A percentile compares a stretch with the other conserved stretches of the same genome.
These are phyloP conservation scores for Ophioceras dolichostomum DNA, from an alignment of 2,329 filamentous ascomycete genomes.

Conservation along the genomic window DNA sequence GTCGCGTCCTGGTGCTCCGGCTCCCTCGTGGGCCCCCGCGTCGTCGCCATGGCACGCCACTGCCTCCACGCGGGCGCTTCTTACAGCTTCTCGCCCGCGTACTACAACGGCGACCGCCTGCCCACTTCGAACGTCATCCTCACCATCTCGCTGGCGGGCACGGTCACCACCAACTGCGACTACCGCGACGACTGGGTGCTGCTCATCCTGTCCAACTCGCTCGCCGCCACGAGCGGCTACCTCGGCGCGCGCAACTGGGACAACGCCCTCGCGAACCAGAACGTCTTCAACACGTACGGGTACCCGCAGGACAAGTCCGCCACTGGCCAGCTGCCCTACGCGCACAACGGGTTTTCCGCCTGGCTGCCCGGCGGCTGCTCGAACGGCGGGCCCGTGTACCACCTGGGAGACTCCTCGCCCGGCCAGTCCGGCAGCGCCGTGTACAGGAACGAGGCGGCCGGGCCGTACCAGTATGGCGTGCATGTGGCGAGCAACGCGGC, in stretches of 20 bases:
- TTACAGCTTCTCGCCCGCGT: slow-evolving; percentile 1
- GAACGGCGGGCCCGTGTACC: neutral
- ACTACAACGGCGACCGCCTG: neutral
- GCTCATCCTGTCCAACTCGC: neutral
- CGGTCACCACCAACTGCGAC: neutral
- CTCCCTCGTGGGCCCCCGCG: neutral
- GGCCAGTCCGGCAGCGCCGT: slow-evolving; percentile 3
- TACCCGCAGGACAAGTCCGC: neutral
- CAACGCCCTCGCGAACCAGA: neutral
- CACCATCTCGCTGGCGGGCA: neutral
- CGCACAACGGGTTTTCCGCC: neutral
- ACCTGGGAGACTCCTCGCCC: neutral
- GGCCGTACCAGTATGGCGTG: neutral
- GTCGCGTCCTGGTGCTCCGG: neutral
- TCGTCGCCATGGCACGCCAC: neutral
- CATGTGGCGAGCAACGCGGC: neutral
- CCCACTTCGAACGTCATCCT: neutral
- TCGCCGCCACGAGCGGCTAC: neutral
- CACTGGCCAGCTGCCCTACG: neutral
- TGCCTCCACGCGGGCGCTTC: slow-evolving; percentile 1
- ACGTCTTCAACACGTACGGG: neutral
- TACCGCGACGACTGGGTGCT: slow-evolving; percentile 2
- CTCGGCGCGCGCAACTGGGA: neutral
- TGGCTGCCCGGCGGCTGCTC: neutral
- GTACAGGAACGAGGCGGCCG: neutral